Conservation (phyloP, 257 asterid genomes). For the Coffea eugenioides region DNA sequence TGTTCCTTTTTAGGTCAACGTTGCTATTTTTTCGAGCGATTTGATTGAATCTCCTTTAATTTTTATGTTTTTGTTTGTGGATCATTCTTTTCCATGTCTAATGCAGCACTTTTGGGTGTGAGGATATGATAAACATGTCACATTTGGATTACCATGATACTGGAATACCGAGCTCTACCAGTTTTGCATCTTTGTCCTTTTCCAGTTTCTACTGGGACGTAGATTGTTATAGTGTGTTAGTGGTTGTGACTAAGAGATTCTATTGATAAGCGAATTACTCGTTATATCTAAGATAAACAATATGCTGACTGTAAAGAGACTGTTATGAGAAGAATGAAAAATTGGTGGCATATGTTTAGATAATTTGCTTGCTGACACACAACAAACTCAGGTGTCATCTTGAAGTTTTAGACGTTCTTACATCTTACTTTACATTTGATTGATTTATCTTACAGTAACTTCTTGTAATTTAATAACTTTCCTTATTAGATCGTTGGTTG, state of each 20-base stretch:
- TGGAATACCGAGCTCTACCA: neutral
- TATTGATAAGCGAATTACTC: neutral
- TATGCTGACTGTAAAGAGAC: neutral
- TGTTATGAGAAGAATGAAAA: neutral
- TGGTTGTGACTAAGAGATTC: neutral
- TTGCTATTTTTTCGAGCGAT: neutral
- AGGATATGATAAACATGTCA: neutral
- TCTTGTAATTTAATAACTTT: neutral
- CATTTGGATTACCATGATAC: neutral
- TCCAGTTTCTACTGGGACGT: neutral
- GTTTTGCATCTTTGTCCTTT: neutral
- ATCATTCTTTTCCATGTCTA: neutral
- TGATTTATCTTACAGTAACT: no score
- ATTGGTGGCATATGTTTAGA: neutral
- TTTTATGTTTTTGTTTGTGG: neutral
- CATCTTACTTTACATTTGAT: neutral
- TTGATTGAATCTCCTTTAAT: no score
- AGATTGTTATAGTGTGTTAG: neutral
- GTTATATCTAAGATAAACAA: neutral
- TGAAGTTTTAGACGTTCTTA: neutral
- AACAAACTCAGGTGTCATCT: neutral
- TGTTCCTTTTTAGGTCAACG: constrained; percentile 7
- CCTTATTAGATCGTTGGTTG: neutral
- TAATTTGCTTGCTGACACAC: neutral
- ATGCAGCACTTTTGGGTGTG: neutral